Evolutionary conservation across 108 stramenopile genomes (phyloP), one percentile per base, ranked within the genome.

Genomic region (Skeletonema menzelii): DNA sequence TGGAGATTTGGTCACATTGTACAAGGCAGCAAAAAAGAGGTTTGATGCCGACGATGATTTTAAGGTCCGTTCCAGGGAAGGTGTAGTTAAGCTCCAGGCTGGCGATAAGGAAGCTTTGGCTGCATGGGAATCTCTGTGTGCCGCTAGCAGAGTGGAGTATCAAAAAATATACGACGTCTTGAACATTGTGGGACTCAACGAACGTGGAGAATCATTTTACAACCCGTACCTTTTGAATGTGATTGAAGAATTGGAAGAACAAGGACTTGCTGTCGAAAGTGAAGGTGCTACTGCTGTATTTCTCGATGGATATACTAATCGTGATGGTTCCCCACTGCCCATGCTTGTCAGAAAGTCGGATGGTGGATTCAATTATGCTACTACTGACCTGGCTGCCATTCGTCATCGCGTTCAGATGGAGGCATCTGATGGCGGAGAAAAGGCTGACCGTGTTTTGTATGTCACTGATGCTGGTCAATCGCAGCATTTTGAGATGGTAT

Each of bases 281-380:
- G 91, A 97, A 27, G 97, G 96, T 27, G 94, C 96, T 24, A 91
- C 81, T 6, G 91, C 89, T 3, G 89, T 98, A 10, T 95, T 91
- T 82, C 75, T 89, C 19, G 93, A 94, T 35, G 94, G 94, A 73
- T 95, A 90, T 65, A 70, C 73, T 28, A 92, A 91, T 62, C 80
- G 90, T 27, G 92, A 96, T 73, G 95, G 91, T 12, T 78, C 85
- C 19, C 86, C 89, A 12, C 71, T 97, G 53, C 98, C 98, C 8
- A 88, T 99, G 80, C 73, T 99, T 37, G 79, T 99, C 30, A 85
- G 91, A 57, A 99, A 99, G 79, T 88, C 92, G 10, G 99, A 99
- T 77, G 98, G 98, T 22, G 99, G 98, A 26, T 99, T 91, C 75
- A 97, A 97, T 65, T 99, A 99, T 71, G 98, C 98, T 28, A 93